Evolutionary conservation across 1,284 basidiomycete species (phyloP), one percentile per base, ranked within the genome.

Genomic region (Trichosporon ovoides): DNA sequence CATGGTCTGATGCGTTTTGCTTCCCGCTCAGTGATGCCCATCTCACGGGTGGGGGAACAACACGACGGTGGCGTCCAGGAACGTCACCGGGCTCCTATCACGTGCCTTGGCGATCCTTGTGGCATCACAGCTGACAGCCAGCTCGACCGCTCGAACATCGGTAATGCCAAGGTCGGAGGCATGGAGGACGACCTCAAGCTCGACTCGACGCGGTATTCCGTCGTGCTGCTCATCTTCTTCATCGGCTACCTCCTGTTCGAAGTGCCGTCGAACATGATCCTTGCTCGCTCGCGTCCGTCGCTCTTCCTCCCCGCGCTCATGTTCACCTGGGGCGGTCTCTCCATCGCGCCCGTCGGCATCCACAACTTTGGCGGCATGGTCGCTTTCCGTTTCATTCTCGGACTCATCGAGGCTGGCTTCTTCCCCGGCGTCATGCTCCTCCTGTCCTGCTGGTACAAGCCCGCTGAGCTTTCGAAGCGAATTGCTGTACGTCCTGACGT

Each of bases 211-310:
- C 61, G 68, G 67, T 70, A 75, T 52, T 68, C 76, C 7, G 68
- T 78, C 11, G 67, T 75, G 14, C 66, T 78, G 11, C 77, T 71
- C 14, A 74, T 77, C 61, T 77, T 77, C 65, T 77, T 74, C 56
- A 70, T 75, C 46, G 72, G 61, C 13, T 59, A 59, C 53, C 46
- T 59, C n/a, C 63, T 79, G 2, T 77, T 43, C 31, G 76, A 78
- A 58, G 73, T 78, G 1, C 77, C 77, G 0, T 70, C 67, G 36
- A 78, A 78, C 68, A 70, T 78, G 66, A 69, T 34, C 50, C 49
- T 58, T 18, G n/a, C 57, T 36, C 57, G 57, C 33, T 55, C 53
- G 7, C 37, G 33, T 7, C 57, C 57, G 20, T 50, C 53, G 19
- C 40, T 69, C 51, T 71, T 63, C 58, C 61, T 71, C 13, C 68